A percentile compares a stretch with the other conserved stretches of the same genome.
phyloP scores from a whole-genome alignment of 2,329 filamentous ascomycete species.

The Pseudogymnoascus sp. region DNA sequence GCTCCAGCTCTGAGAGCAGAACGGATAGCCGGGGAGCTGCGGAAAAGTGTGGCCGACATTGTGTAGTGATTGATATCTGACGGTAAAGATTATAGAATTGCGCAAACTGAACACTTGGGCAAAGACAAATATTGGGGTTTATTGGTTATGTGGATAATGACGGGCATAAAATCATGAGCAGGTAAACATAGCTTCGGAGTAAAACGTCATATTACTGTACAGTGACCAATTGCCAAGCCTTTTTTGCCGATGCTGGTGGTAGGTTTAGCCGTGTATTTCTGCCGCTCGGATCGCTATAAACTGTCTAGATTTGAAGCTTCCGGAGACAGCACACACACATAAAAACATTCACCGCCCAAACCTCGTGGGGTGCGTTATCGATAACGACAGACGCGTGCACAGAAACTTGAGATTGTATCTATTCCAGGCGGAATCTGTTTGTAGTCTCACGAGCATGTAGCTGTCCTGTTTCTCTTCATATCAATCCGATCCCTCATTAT shows the following conservation, averaged over 20 bases:
- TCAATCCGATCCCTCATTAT: neutral
- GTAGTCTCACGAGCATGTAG: neutral
- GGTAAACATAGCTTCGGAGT: neutral
- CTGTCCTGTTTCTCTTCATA: neutral
- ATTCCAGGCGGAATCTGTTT: neutral
- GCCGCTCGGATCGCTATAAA: neutral
- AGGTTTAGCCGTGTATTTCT: neutral
- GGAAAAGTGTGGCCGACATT: slow-evolving; percentile 73
- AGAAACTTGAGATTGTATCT: neutral
- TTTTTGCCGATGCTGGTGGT: neutral
- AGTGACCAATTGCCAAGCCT: neutral
- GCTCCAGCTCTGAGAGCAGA: slow-evolving; percentile 61
- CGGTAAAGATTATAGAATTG: neutral
- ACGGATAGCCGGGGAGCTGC: slow-evolving; percentile 58
- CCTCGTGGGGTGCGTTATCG: neutral
- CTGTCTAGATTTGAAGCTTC: neutral
- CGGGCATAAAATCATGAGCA: slow-evolving; percentile 2
- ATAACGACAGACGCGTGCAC: neutral
- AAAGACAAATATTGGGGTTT: neutral
- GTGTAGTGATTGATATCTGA: slow-evolving; percentile 14
- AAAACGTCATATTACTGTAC: slow-evolving; percentile 7
- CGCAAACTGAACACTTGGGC: neutral
- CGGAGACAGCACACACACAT: neutral
- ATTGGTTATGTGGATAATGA: neutral
- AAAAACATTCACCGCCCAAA: neutral